phyloP scores from a whole-genome alignment of 2,329 filamentous ascomycete genomes.

The Diaporthe eres region DNA sequence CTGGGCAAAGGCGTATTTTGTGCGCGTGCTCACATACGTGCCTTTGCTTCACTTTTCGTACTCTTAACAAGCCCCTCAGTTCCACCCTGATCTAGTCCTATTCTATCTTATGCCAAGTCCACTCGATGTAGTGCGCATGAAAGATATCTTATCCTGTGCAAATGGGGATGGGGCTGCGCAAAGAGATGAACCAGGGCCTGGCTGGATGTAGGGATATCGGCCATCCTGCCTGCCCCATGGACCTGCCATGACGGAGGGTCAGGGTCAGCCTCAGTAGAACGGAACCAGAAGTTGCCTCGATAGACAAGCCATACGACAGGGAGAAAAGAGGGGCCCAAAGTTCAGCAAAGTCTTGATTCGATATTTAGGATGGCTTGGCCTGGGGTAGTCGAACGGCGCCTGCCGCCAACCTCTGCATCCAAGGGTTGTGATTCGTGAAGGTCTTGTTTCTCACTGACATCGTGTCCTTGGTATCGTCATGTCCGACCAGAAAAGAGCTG shows the following conservation, averaged over 20 bases:
- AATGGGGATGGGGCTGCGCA: neutral
- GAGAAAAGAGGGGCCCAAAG: neutral
- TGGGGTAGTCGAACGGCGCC: neutral
- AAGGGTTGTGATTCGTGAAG: constrained; percentile 7
- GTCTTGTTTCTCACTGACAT: neutral
- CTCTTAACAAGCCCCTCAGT: neutral
- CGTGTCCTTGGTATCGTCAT: neutral
- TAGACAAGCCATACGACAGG: neutral
- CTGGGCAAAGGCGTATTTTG: neutral
- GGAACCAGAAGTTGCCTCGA: neutral
- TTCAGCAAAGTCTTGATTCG: neutral
- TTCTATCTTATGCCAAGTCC: neutral
- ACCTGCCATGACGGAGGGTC: no score
- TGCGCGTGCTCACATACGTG: neutral
- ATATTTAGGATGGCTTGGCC: neutral
- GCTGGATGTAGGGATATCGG: neutral
- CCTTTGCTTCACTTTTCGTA: neutral
- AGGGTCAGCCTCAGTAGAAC: neutral
- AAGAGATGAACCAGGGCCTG: neutral
- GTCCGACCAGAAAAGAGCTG: neutral
- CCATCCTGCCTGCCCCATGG: neutral
- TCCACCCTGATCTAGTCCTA: neutral
- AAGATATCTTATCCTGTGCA: no score
- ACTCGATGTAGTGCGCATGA: neutral
- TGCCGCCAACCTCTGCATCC: neutral